A percentile compares a stretch with the other conserved stretches of the same genome.
Conservation (phyloP, 345 rosid genomes). For the Moringa oleifera region DNA sequence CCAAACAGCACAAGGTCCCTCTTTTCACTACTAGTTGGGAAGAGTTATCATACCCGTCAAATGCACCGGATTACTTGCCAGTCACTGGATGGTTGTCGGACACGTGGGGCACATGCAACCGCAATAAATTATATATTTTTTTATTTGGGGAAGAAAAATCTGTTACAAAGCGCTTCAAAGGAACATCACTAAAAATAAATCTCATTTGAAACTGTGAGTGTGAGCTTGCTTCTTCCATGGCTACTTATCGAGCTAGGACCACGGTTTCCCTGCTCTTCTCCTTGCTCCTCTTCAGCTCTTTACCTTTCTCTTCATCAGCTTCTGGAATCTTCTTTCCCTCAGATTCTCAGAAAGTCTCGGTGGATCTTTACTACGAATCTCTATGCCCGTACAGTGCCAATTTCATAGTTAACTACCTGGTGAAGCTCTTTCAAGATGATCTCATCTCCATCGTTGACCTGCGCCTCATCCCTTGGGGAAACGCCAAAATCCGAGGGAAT, state of each 20-base stretch:
- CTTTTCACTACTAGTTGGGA: too few relatives aligned
- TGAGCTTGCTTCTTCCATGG: constrained; percentile 16
- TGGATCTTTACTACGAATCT: constrained; percentile 72
- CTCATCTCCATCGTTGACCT: constrained; percentile 70
- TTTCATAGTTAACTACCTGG: constrained; percentile 53
- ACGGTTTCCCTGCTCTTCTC: constrained; percentile 13
- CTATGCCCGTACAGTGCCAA: constrained; percentile 73
- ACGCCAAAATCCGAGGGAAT: constrained; percentile 51
- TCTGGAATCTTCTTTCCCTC: constrained; percentile 21
- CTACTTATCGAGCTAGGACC: constrained; percentile 2
- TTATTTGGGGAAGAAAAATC: background rate
- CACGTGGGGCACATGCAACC: too few relatives aligned
- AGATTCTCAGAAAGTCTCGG: constrained; percentile 37
- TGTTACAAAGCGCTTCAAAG: background rate
- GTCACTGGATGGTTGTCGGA: too few relatives aligned
- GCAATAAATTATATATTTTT: too few relatives aligned
- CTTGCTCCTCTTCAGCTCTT: constrained; percentile 7
- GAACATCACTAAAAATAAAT: too few relatives aligned
- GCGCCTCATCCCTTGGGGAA: constrained; percentile 78
- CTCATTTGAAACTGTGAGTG: background rate
- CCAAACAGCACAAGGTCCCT: too few relatives aligned
- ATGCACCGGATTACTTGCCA: too few relatives aligned
- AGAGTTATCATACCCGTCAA: too few relatives aligned
- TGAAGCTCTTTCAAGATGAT: constrained; percentile 43
- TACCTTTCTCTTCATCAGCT: constrained; percentile 12